Evolutionary conservation across 192 early-diverging fungal genomes (phyloP), one percentile per base, ranked within the genome.

Genomic region (Cetraspora pellucida): DNA sequence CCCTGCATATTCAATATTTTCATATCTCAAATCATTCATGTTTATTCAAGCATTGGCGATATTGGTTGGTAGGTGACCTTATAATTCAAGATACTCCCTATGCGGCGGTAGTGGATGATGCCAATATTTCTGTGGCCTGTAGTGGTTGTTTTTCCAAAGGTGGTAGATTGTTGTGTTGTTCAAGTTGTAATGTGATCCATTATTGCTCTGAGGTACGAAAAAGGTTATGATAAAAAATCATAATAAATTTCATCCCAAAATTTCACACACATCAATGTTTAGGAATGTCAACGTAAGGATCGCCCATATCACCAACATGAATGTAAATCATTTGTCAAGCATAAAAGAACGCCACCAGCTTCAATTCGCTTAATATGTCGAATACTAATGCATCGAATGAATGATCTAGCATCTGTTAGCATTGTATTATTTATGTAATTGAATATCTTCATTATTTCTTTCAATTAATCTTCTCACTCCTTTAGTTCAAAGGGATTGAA

Each of bases 221-320:
- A 19, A 25, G 37, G 7, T 1, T 7, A 37, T 37, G n/a, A n/a
- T n/a, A n/a, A n/a, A n/a, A n/a, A n/a, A n/a, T n/a, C n/a, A n/a
- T n/a, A n/a, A n/a, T n/a, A n/a, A n/a, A n/a, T n/a, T n/a, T n/a
- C n/a, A n/a, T n/a, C n/a, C n/a, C n/a, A n/a, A n/a, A n/a, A n/a
- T n/a, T n/a, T n/a, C n/a, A n/a, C n/a, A n/a, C n/a, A n/a, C n/a
- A n/a, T n/a, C 37, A n/a, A 16, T 44, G 7, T 70, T 21, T 23
- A 77, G 77, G 19, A 59, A 58, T 81, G 82, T 45, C 67, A 81
- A 45, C 21, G 30, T 37, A 37, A 47, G 30, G 83, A 85, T 57
- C 82, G 79, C 81, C 13, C 23, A 59, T 23, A 46, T n/a, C 83
- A 85, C 60, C 81, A 83, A 27, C 43, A 75, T 10, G 82, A 84